Evolutionary conservation across 1,284 basidiomycete genomes (phyloP).

Genomic region (Cutaneotrichosporon arboriforme): DNA sequence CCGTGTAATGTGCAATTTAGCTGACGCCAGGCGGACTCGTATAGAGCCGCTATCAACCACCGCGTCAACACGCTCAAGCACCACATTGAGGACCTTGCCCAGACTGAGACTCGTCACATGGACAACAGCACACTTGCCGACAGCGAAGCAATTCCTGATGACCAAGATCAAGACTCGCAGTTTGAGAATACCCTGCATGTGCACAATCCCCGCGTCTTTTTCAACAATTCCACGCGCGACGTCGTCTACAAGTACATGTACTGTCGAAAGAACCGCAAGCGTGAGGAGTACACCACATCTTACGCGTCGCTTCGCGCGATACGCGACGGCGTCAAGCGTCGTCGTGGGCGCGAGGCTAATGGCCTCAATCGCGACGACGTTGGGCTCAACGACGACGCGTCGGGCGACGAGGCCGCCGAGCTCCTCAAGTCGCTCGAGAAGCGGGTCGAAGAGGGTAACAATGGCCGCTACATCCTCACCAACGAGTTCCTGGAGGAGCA

Average conservation of each 20-base stretch:
- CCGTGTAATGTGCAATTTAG: no score
- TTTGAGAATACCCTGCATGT: conserved; percentile 86
- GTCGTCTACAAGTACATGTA: conserved; percentile 87
- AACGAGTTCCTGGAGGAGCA: conserved; percentile 16
- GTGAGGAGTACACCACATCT: conserved; percentile 82
- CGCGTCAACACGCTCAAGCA: conserved; percentile 27
- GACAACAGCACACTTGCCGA: conserved; percentile 30
- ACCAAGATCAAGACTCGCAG: conserved; percentile 2
- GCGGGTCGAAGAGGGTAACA: conserved; percentile 13
- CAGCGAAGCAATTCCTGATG: background rate
- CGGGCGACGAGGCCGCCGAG: conserved; percentile 1
- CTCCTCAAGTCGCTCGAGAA: conserved; percentile 20
- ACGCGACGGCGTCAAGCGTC: conserved; percentile 26
- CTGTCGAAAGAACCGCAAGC: conserved; percentile 65
- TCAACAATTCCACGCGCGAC: conserved; percentile 73
- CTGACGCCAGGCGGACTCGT: background rate
- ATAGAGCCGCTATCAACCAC: conserved; percentile 5
- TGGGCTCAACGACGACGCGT: background rate
- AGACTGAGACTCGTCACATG: conserved; percentile 27
- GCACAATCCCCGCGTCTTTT: conserved; percentile 76
- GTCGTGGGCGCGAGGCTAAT: conserved; percentile 15
- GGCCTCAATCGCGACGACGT: conserved; percentile 18
- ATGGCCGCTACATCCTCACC: conserved; percentile 21
- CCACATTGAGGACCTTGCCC: conserved; percentile 26
- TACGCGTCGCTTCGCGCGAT: conserved; percentile 56